phyloP scores from a whole-genome alignment of 1,139 yeast species.

The Lipomyces yarrowii region DNA sequence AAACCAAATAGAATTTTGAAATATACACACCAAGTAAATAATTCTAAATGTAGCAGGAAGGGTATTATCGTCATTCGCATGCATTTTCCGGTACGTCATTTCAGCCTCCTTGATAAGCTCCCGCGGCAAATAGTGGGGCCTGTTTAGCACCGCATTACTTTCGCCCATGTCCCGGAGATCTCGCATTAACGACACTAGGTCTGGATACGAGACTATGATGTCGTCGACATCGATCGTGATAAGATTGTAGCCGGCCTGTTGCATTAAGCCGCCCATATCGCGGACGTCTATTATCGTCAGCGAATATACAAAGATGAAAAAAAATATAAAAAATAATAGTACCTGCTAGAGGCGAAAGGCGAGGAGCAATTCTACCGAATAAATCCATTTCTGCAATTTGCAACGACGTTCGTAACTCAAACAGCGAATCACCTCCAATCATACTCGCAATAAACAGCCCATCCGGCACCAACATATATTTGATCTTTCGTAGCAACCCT shows the following conservation, averaged over 20 bases:
- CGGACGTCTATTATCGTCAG: constrained; percentile 51
- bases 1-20: too few relatives aligned
- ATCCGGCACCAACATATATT: constrained; percentile 71
- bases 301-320: not conserved
- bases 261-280: constrained; percentile 73
- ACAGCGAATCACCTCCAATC: constrained; percentile 82
- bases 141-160: constrained; percentile 65
- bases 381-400: constrained; percentile 84
- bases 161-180: constrained; percentile 87
- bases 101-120: constrained; percentile 75
- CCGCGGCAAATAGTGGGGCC: constrained; percentile 59
- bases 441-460: constrained; percentile 83
- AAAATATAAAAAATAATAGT: not conserved
- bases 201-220: constrained; percentile 80
- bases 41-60: constrained; percentile 67
- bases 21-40: constrained; percentile 56
- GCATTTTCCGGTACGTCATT: constrained; percentile 70
- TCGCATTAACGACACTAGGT: constrained; percentile 63
- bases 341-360: constrained; percentile 74
- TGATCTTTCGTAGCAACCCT: constrained; percentile 57
- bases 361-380: constrained; percentile 75
- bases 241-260: constrained; percentile 75
- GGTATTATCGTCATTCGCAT: constrained; percentile 58
- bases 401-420: constrained; percentile 74
- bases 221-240: constrained; percentile 86